Base-by-base conservation (phyloP, 164 flowering plant species). In the Santalum album region DNA sequence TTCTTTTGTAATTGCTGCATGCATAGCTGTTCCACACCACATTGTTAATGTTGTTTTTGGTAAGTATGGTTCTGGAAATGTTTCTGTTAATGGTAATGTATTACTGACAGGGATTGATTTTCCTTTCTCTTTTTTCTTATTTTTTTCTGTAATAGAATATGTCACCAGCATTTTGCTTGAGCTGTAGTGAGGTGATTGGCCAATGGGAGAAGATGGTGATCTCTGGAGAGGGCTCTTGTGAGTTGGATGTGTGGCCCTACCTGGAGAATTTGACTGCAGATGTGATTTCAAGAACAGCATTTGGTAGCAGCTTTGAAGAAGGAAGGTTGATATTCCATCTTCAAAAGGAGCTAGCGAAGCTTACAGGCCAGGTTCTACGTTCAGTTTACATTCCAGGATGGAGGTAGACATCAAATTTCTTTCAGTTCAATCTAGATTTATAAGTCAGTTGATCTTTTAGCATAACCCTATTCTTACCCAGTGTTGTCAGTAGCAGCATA, bases 301-400 rank as follows among this genome's bases (percentile, higher is more conserved):
- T 62, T 34, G 63, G 67, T 1, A 67, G 71, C 24, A 58, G 49
- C 51, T 62, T 21, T 14, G 56, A 47, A 42, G 67, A 62, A 53
- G 67, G 66, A 12, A 58, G 32, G 23, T 1, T 2, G 20, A 62
- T 67, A 27, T 67, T 67, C 21, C 34, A 46, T 48, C 61, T 69
- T 24, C 72, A 64, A 45, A 55, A 26, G 18, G 75, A 74, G 55
- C 70, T 54, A 36, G 59, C 44, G 7, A 32, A 36, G n/a, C 64
- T 63, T 11, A 29, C 56, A 6, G 1, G 48, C 0, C 22, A 63
- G 27, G 62, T 58, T 22, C 20, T 29, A 12, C 38, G 22, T 12
- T 26, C 56, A 12, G 17, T 46, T 4, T 66, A 66, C 49, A 51
- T 76, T 25, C 81, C 81, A 7, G 74, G 78, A 24, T 48, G 50